Base-by-base conservation (phyloP, 257 asterid genomes). In the Paulownia fortunei region DNA sequence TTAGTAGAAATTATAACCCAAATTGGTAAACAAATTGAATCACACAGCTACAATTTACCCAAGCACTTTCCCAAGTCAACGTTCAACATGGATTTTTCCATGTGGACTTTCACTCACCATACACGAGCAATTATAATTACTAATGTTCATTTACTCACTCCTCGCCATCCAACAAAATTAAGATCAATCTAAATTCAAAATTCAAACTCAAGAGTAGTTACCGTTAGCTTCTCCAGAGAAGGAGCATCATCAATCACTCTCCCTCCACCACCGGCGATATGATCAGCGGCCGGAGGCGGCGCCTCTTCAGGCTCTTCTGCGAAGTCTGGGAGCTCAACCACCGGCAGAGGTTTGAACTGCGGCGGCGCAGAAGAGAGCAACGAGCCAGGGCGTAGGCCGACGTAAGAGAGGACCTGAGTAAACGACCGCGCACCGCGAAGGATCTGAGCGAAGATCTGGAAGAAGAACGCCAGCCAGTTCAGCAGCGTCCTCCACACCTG, bases 381-480 rank as follows among this genome's bases (percentile, higher is more conserved):
- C 30, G 86, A 84, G 23, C 73, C 76, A 4, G 69, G 86, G 19
- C 88, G 88, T 36, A 82, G 32, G 56, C 92, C 90, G 58, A 87
- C 86, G 68, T 55, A 86, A 9, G 89, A 86, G 23, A 91, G 84
- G 41, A 87, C 81, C 82, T 81, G 92, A 73, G 84, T 80, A 18
- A 90, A 51, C 71, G 96, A 87, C 73, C 92, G 94, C 46, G 93
- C 80, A 60, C 89, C 90, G 56, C 92, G 82, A 26, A 90, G 74
- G 91, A 92, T 88, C 96, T 90, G 92, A 68, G 85, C 80, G 79
- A 90, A 92, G 91, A 92, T 87, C 92, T 85, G 92, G 69, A 87
- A 88, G 81, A 90, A 84, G 84, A 92, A 89, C 27, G 82, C 81
- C 19, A 92, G 30, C 93, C 94, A 92, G 88, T 86, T 89, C 47